Conservation (phyloP, 768 basidiomycete species). For the Hydnum rufescens region DNA sequence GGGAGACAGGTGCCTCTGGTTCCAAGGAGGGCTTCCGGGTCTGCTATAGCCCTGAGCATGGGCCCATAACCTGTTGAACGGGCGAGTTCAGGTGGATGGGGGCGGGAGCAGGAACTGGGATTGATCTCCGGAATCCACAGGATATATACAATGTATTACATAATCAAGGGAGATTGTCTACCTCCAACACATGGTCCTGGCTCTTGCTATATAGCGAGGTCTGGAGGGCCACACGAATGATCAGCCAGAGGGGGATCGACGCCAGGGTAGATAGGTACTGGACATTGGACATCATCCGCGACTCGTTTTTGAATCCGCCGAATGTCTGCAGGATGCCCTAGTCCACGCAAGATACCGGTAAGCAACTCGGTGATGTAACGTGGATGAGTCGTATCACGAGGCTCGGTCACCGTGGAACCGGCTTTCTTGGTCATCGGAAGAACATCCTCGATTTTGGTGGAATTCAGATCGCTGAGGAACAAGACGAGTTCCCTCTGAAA, state of each 20-base stretch:
- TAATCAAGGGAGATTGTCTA: too few relatives aligned
- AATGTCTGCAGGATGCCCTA: constrained; percentile 18
- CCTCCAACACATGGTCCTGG: too few relatives aligned
- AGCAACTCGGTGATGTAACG: constrained; percentile 32
- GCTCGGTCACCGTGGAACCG: constrained; percentile 16
- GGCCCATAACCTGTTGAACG: too few relatives aligned
- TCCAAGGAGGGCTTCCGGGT: too few relatives aligned
- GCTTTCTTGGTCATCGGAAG: constrained; percentile 21
- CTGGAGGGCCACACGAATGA: constrained; percentile 27
- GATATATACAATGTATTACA: too few relatives aligned
- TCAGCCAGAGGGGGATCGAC: constrained; percentile 32
- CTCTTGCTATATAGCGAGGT: constrained; percentile 13
- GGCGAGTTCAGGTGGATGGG: too few relatives aligned
- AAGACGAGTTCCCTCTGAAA: constrained; percentile 22
- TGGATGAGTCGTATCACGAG: constrained; percentile 24
- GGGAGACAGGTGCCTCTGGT: too few relatives aligned
- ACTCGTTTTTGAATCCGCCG: constrained; percentile 24
- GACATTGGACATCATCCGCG: constrained; percentile 28
- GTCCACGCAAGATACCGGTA: constrained; percentile 26
- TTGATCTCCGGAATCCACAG: too few relatives aligned
- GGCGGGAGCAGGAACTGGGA: too few relatives aligned
- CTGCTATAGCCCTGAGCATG: too few relatives aligned
- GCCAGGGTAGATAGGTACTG: constrained; percentile 24
- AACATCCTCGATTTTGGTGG: constrained; percentile 18
- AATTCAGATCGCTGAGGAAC: constrained; percentile 23